Percentiles rank a stretch among this genome's conserved stretches.
phyloP scores from a whole-genome alignment of 345 rosid species.

The Limnanthes douglasii region DNA sequence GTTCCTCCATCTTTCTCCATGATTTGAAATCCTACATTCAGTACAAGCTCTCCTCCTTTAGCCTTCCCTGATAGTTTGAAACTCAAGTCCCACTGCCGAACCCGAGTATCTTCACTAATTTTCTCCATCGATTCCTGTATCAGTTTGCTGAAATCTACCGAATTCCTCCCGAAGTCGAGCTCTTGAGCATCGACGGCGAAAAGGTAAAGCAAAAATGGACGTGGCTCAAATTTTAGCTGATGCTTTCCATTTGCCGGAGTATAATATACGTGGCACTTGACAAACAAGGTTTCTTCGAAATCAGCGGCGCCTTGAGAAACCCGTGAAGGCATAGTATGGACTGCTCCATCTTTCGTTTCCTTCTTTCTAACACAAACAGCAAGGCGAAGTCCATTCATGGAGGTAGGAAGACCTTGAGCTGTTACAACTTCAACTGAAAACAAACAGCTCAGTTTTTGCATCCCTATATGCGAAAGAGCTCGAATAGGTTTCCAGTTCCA shows the following conservation, averaged over 20 bases:
- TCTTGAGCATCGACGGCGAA: conserved; percentile 74
- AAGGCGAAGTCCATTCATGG: conserved; percentile 91
- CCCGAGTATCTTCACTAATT: conserved; percentile 58
- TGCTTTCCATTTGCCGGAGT: conserved; percentile 36
- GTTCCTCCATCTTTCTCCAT: conserved; percentile 94
- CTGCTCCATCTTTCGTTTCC: conserved; percentile 71
- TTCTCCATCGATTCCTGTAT: conserved; percentile 76
- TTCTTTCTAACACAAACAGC: conserved; percentile 80
- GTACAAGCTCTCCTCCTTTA: conserved; percentile 70
- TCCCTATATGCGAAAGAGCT: conserved; percentile 61
- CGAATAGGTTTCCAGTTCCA: conserved; percentile 96
- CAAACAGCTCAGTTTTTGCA: conserved; percentile 82
- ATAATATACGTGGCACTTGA: conserved; percentile 72
- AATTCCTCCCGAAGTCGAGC: conserved; percentile 62
- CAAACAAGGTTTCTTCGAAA: conserved; percentile 78
- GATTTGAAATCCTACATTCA: conserved; percentile 79
- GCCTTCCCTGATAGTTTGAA: conserved; percentile 79
- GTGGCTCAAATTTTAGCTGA: conserved; percentile 53
- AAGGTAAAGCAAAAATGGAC: conserved; percentile 55
- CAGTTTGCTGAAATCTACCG: conserved; percentile 52
- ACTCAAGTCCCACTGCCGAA: conserved; percentile 83
- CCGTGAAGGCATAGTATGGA: conserved; percentile 85
- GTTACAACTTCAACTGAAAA: conserved; percentile 78
- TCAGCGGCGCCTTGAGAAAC: conserved; percentile 85
- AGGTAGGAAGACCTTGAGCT: conserved; percentile 68